These are phyloP conservation scores for Hylodesmum podocarpum DNA, from an alignment of 306 rosid species.

Conservation along the genomic window DNA sequence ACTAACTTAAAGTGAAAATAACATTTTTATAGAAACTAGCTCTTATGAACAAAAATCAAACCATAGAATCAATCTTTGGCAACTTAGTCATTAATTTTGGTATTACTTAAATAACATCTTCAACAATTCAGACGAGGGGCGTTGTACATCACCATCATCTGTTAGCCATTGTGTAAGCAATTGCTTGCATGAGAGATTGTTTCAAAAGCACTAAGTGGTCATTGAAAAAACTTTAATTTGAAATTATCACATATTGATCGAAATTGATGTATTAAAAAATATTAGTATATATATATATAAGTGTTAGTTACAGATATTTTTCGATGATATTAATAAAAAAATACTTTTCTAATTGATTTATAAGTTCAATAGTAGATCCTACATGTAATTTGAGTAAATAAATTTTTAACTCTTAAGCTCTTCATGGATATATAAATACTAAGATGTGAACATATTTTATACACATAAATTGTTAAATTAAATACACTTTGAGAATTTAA, in stretches of 20 bases:
- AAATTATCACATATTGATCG: too few species aligned
- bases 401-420: too few species aligned
- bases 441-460: too few species aligned
- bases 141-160: not conserved
- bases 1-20: not conserved
- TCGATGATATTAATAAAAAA: too few species aligned
- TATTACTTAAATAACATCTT: not conserved
- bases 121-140: not conserved
- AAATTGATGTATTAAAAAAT: too few species aligned
- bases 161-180: not conserved
- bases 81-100: not conserved
- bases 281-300: too few species aligned
- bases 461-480: too few species aligned
- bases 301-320: not conserved
- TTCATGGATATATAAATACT: too few species aligned
- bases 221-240: not conserved
- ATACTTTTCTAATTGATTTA: too few species aligned
- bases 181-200: not conserved
- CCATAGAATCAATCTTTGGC: not conserved
- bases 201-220: not conserved
- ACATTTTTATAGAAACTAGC: not conserved
- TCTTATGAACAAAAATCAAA: not conserved
- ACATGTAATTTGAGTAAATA: too few species aligned
- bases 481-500: too few species aligned
- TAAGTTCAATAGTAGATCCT: too few species aligned